Base-by-base conservation (phyloP, 2,329 filamentous ascomycete genomes). In the Colletotrichum sp. region DNA sequence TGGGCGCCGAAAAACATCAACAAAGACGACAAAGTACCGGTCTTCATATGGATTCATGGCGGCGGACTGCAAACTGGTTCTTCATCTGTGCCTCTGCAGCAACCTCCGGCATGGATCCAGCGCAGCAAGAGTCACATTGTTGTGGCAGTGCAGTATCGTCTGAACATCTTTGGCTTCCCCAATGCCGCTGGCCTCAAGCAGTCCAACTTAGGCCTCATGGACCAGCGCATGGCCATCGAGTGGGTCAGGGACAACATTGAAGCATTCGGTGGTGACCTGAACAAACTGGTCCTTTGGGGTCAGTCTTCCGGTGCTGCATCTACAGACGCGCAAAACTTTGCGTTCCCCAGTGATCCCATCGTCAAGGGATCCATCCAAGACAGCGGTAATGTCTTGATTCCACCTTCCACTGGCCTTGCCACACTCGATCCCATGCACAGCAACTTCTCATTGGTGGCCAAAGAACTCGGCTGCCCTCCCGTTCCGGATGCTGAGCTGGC, bases 121-220 rank as follows among this genome's bases (percentile, higher is more conserved):
- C 77, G 84, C 88, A 71, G 87, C 85, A 16, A 89, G 69, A 86
- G 88, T 57, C 81, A 88, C 3, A 79, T 90, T 13, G 80, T 89
- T 3, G 85, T 90, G 6, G 86, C 86, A 1, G 80, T 89, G 75
- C 89, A 89, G 82, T 89, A 87, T 77, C 85, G 87, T 3, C 63
- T 86, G 52, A 85, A 84, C 71, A 83, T 87, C 76, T 86, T 87
- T 66, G 85, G 86, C 66, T 87, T 87, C 75, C 86, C 85, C 2
- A 82, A 82, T 7, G 80, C 80, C 26, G 28, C 59, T 30, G 59
- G 59, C 18, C 59, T 62, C 10, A 62, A 62, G 26, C 59, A 34
- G 57, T 84, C 93, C 66, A 95, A 95, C 79, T 83, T 93, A 26
- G 93, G 93, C 1, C 83, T 94, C 75, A 87, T 88, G 78, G 93